Evolutionary conservation across 2,329 filamentous ascomycete genomes (phyloP), one percentile per base, ranked within the genome.

Genomic region (Diaporthe ilicicola): DNA sequence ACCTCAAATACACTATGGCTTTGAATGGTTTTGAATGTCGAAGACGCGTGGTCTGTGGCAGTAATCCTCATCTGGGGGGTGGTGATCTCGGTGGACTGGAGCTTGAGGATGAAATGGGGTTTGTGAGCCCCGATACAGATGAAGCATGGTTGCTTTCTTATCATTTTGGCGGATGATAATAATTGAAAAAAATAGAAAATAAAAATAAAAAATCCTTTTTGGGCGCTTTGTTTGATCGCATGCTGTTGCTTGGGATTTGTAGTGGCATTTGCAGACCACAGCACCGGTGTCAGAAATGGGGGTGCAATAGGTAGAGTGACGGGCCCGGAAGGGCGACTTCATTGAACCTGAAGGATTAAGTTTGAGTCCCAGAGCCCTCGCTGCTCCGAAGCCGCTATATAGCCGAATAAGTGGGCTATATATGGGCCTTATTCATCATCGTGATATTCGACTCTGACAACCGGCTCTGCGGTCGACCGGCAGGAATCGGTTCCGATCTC

Each of bases 231-330:
- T 12, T 19, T 17, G 12, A 6, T 2, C n/a, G 4, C 8, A 22
- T 7, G 1, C n/a, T 48, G 17, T 12, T 48, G 19, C 17, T 42
- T 1, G 1, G 4, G 1, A 0, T 22, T 22, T 0, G 22, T 34
- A 12, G 3, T 9, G 2, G 17, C 12, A 6, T 19, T 12, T 50
- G 29, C 13, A 7, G 44, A 22, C 13, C 12, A 24, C 1, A 32
- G 10, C 19, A 9, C n/a, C n/a, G n/a, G n/a, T n/a, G n/a, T n/a
- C n/a, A n/a, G n/a, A n/a, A n/a, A n/a, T n/a, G n/a, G n/a, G n/a
- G n/a, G n/a, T n/a, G n/a, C n/a, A n/a, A n/a, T n/a, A n/a, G n/a
- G n/a, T n/a, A n/a, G n/a, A n/a, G n/a, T n/a, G n/a, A n/a, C n/a
- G n/a, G n/a, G n/a, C n/a, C n/a, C n/a, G n/a, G n/a, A n/a, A n/a